phyloP scores from a whole-genome alignment of 164 flowering plant genomes.

The Santalum album region DNA sequence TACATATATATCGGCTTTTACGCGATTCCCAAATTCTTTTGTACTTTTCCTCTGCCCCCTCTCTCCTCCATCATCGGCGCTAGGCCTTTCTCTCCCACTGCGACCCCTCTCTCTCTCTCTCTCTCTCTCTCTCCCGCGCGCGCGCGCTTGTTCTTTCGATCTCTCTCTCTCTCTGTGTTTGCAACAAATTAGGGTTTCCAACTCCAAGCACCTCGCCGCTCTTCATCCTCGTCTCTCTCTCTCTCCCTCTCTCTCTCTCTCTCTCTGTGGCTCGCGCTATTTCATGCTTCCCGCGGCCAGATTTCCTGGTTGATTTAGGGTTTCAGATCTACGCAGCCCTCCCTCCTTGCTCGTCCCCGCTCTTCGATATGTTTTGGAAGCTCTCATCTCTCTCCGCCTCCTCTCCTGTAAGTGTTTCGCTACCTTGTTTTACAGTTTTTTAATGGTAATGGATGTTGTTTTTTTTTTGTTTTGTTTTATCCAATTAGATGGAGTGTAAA shows the following conservation, averaged over 20 bases:
- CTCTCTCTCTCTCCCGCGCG: constrained; percentile 10
- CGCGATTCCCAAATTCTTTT: constrained; percentile 1
- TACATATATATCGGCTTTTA: neutral
- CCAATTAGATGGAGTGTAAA: neutral
- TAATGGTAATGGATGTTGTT: neutral
- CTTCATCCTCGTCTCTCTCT: constrained; percentile 3
- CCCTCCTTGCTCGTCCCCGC: constrained; percentile 4
- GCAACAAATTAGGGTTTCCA: constrained; percentile 27
- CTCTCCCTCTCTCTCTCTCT: constrained; percentile 1
- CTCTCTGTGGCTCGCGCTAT: neutral
- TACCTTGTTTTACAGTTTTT: neutral
- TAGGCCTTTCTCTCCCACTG: neutral
- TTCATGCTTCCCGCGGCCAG: constrained; percentile 8
- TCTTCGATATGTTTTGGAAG: constrained; percentile 77
- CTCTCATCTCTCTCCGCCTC: constrained; percentile 73
- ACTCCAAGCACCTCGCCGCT: constrained; percentile 6
- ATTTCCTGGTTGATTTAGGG: constrained; percentile 19
- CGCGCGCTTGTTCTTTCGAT: neutral
- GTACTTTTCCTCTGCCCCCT: constrained; percentile 15
- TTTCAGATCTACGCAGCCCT: constrained; percentile 26
- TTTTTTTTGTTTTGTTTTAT: neutral
- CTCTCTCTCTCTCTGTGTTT: constrained; percentile 9
- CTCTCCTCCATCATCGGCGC: neutral
- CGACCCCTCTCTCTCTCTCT: neutral
- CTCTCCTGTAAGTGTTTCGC: constrained; percentile 59